Conservation (phyloP, 495 filamentous ascomycete genomes). For the Lasiosphaeria miniovina region DNA sequence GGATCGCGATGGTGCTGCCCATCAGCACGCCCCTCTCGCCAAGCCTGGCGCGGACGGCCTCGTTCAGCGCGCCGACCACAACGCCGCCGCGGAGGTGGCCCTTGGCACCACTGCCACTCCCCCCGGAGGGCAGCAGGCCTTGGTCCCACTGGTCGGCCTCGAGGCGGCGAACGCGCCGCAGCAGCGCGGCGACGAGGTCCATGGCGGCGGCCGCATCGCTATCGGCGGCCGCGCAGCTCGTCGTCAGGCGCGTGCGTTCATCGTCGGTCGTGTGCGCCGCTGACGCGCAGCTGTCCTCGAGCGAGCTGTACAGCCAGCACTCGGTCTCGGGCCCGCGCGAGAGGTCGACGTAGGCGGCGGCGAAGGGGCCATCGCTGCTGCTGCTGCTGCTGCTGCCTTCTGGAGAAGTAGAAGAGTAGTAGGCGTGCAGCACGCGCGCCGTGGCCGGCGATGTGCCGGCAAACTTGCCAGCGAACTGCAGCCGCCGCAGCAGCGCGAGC, state of each 20-base stretch:
- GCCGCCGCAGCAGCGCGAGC: conserved; percentile 53
- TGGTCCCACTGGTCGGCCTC: conserved; percentile 7
- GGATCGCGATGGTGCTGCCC: conserved; percentile 14
- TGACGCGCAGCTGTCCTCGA: conserved; percentile 36
- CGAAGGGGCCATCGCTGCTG: conserved; percentile 27
- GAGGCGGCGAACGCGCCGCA: conserved; percentile 6
- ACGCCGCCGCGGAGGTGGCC: conserved; percentile 1
- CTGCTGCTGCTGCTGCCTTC: conserved; percentile 13
- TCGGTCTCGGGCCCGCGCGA: conserved; percentile 57
- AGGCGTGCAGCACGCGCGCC: too few relatives aligned
- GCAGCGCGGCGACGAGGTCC: conserved; percentile 11
- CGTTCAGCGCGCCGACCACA: conserved; percentile 35
- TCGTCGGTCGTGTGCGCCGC: too few relatives aligned
- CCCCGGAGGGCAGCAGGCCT: too few relatives aligned
- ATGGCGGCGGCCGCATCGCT: neutral
- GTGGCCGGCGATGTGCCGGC: conserved; percentile 12
- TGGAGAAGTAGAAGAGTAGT: conserved; percentile 31
- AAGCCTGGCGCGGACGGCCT: conserved; percentile 27
- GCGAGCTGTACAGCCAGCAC: conserved; percentile 56
- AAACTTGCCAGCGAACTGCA: conserved; percentile 51
- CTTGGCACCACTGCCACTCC: neutral
- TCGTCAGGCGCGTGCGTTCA: neutral
- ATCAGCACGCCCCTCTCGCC: conserved; percentile 21
- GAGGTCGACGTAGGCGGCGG: conserved; percentile 58
- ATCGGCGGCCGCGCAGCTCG: neutral